Evolutionary conservation across 1,284 basidiomycete genomes (phyloP).

Genomic region (Ustanciosporium gigantosporum): DNA sequence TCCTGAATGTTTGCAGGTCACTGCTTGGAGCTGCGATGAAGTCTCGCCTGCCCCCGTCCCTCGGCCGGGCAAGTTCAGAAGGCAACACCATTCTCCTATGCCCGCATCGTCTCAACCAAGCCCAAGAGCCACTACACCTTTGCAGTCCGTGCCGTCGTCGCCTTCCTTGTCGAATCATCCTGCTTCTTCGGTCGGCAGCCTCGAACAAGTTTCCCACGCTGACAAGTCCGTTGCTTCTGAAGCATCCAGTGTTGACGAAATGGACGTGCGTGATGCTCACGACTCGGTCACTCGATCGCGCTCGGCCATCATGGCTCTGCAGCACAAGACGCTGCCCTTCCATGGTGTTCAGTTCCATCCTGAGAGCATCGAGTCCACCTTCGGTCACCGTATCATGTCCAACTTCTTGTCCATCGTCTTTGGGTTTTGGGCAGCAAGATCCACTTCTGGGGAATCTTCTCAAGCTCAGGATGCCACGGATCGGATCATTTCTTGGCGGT

Average conservation of each 20-base stretch:
- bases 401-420: constrained; percentile 49
- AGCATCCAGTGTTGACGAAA: background rate
- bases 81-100: no score
- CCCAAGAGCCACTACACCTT: background rate
- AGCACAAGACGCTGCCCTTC: constrained; percentile 65
- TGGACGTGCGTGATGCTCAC: no score
- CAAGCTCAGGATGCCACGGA: constrained; percentile 4
- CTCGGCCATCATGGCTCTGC: constrained; percentile 47
- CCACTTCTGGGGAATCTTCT: background rate
- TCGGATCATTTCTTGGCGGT: constrained; percentile 9
- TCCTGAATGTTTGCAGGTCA: constrained; percentile 63
- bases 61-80: constrained; percentile 11
- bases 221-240: background rate
- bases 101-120: no score
- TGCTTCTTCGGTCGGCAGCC: background rate
- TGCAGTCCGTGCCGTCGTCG: background rate
- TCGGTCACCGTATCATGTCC: constrained; percentile 39
- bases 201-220: background rate
- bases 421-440: constrained; percentile 27
- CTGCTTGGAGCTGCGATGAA: constrained; percentile 60
- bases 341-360: constrained; percentile 97
- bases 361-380: constrained; percentile 62
- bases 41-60: constrained; percentile 28
- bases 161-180: background rate
- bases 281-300: background rate